Percentiles rank a stretch among this genome's conserved stretches.
These are phyloP conservation scores for Apiotrichum mycotoxinovorans DNA, from an alignment of 1,284 basidiomycete species.

Conservation along the genomic window DNA sequence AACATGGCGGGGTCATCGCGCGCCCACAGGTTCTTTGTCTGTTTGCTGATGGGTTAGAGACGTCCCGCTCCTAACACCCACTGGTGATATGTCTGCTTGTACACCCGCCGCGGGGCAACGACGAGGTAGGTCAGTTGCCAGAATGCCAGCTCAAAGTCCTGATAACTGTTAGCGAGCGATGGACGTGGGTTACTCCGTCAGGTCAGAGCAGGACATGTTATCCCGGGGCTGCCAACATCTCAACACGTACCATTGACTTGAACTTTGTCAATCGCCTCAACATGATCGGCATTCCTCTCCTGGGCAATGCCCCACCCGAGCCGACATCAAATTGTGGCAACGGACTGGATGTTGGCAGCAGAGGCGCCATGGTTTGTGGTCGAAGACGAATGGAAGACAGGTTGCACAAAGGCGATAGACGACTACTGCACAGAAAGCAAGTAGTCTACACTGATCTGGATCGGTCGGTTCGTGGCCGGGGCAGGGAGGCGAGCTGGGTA, in stretches of 20 bases:
- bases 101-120: conserved; percentile 85
- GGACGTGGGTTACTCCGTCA: neutral
- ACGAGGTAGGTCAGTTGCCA: conserved; percentile 92
- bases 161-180: conserved; percentile 9
- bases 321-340: conserved; percentile 8
- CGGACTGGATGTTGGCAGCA: conserved; percentile 14
- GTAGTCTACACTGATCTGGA: conserved; percentile 1
- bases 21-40: conserved; percentile 98
- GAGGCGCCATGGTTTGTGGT: conserved; percentile 20
- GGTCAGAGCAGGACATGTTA: neutral
- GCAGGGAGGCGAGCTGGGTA: too few species aligned
- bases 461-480: too few species aligned
- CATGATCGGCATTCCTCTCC: conserved; percentile 60
- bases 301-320: conserved; percentile 5
- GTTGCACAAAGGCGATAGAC: conserved; percentile 4
- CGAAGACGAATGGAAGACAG: conserved; percentile 28
- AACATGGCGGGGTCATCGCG: conserved; percentile 92
- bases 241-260: conserved; percentile 71
- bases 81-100: conserved; percentile 49
- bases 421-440: neutral
- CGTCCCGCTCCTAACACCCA: conserved; percentile 17
- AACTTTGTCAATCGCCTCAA: conserved; percentile 72
- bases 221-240: too few species aligned
- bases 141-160: conserved; percentile 92
- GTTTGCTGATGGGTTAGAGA: conserved; percentile 50